These are phyloP conservation scores for Mediolabrus comicus DNA, from an alignment of 108 stramenopile species.

Conservation along the genomic window DNA sequence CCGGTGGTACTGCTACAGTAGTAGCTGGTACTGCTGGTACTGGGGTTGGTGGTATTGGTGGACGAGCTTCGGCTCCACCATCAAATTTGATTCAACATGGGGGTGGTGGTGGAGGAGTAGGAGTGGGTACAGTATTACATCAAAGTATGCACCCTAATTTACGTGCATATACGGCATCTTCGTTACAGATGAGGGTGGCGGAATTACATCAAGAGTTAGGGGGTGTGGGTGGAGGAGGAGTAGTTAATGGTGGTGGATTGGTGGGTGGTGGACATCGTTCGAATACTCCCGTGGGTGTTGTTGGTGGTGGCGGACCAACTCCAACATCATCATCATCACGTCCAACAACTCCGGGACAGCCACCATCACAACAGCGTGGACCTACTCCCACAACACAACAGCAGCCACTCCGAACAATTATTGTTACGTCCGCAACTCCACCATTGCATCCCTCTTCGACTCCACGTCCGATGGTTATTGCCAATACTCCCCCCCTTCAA, in stretches of 20 bases:
- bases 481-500: not conserved
- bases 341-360: not conserved
- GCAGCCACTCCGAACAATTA: not conserved
- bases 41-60: not conserved
- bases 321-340: not conserved
- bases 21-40: not conserved
- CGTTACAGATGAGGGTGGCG: conserved; percentile 40
- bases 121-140: not conserved
- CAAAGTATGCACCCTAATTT: conserved; percentile 12
- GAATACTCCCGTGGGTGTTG: too few species aligned
- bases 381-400: too few species aligned
- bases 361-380: not conserved
- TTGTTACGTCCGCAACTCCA: not conserved
- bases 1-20: not conserved
- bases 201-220: conserved; percentile 46
- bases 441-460: not conserved
- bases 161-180: conserved; percentile 26
- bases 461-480: not conserved
- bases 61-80: conserved; percentile 15
- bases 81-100: not conserved
- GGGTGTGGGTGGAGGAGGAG: not conserved
- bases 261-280: not conserved
- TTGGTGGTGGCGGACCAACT: not conserved
- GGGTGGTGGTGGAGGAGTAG: conserved; percentile 10
- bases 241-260: not conserved